Evolutionary conservation across 805 yeast genomes (phyloP).

Genomic region (Pichia eremophila): DNA sequence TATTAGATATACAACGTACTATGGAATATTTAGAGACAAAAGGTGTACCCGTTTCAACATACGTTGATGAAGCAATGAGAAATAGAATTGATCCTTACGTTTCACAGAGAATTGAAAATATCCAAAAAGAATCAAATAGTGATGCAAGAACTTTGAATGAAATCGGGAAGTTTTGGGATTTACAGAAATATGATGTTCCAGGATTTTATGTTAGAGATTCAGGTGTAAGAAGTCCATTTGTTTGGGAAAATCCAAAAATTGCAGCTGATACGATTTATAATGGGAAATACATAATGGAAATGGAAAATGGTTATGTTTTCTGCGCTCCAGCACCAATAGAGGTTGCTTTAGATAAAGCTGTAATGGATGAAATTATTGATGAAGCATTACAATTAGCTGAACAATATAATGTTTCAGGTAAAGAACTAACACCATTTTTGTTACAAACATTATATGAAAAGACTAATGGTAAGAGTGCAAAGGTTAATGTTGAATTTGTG

Average conservation of each 20-base stretch:
- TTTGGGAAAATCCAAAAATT: constrained; percentile 39
- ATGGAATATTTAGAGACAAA: constrained; percentile 84
- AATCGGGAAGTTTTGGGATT: constrained; percentile 5
- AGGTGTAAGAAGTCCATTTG: constrained; percentile 62
- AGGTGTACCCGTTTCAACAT: constrained; percentile 78
- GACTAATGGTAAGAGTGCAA: constrained; percentile 65
- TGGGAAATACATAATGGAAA: constrained; percentile 36
- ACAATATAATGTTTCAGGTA: constrained; percentile 48
- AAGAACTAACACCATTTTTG: constrained; percentile 71
- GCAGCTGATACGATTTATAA: constrained; percentile 57
- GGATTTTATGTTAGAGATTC: constrained; percentile 78
- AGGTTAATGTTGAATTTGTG: constrained; percentile 66
- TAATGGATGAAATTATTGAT: constrained; percentile 48
- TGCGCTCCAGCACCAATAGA: constrained; percentile 75
- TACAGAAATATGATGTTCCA: constrained; percentile 37
- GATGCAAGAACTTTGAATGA: not conserved
- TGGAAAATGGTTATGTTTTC: constrained; percentile 62
- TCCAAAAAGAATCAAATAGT: not conserved
- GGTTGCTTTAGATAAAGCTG: constrained; percentile 44
- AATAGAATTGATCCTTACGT: constrained; percentile 28
- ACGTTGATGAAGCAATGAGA: constrained; percentile 17
- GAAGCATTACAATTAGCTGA: constrained; percentile 52
- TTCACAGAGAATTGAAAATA: constrained; percentile 24
- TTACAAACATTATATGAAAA: constrained; percentile 52
- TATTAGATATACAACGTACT: constrained; percentile 70